Base-by-base conservation (phyloP, 805 yeast species). In the Ascoidea tarda region DNA sequence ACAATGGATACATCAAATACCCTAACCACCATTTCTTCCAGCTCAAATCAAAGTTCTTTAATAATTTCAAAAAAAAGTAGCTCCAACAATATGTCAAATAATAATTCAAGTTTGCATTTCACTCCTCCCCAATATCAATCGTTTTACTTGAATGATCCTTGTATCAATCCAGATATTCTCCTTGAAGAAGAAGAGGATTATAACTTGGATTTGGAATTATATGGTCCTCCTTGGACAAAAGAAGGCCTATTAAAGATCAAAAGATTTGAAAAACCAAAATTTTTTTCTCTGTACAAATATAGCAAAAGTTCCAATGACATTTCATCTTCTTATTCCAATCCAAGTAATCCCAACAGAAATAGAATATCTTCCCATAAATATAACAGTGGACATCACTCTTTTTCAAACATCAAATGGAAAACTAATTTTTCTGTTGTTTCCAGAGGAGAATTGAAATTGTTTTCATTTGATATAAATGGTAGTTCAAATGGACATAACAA, bases 211-310 rank as follows among this genome's bases (percentile, higher is more conserved):
- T 68, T 83, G 53, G 89, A 82, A 60, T 69, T 79, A 49, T 74
- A 74, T 51, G 91, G 91, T 1, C 80, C 90, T 0, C 91, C 93
- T 1, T 84, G 87, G 79, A 73, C 81, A 53, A 82, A 84, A 61
- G 91, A 84, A 66, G 91, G 93, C 1, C 60, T 84, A 45, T 69
- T 81, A 58, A 71, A 75, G 54, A 49, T 54, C 16, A 56, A 56
- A 42, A 52, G 48, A 46, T 54, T 56, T 51, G 58, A 56, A 32
- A 52, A 51, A 45, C 21, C 28, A 16, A 56, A 54, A 32, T 45
- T 32, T 21, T 52, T 56, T 38, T 56, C 44, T 10, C 44, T 38
- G 44, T 14, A 38, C 4, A 38, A 38, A 38, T 38, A 8, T 10
- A 38, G n/a, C 28, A 38, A 16, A 16, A 6, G 44, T 12, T 32